phyloP scores from a whole-genome alignment of 208 protist species.

The Chromosphaera perkinsii region DNA sequence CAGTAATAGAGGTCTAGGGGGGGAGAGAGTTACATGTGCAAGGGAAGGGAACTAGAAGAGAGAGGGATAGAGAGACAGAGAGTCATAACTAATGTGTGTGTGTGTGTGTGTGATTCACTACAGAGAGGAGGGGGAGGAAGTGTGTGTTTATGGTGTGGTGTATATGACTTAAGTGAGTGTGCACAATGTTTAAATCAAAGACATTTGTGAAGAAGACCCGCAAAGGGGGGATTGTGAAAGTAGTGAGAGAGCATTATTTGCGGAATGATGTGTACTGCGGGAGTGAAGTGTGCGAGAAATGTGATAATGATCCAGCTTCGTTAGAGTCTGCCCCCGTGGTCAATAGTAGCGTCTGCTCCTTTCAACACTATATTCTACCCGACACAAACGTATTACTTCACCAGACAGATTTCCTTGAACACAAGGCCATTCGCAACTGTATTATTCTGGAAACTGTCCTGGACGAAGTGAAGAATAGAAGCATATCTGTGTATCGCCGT shows the following conservation, averaged over 20 bases:
- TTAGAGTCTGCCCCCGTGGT: not conserved
- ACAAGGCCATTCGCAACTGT: constrained; percentile 49
- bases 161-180: too few relatives aligned
- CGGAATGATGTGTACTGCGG: constrained; percentile 44
- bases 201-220: constrained; percentile 35
- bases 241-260: constrained; percentile 38
- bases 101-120: too few relatives aligned
- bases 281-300: constrained; percentile 13
- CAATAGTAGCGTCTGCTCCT: not conserved
- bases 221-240: constrained; percentile 31
- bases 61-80: too few relatives aligned
- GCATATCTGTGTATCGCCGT: constrained; percentile 34
- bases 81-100: too few relatives aligned
- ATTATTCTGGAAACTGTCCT: constrained; percentile 58
- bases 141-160: too few relatives aligned
- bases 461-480: constrained; percentile 45
- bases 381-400: constrained; percentile 66
- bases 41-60: too few relatives aligned
- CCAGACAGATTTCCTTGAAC: constrained; percentile 58
- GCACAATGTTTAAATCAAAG: constrained; percentile 27
- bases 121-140: too few relatives aligned
- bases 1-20: too few relatives aligned
- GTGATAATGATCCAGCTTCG: constrained; percentile 5
- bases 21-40: too few relatives aligned
- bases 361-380: constrained; percentile 39